Conservation (phyloP, 768 basidiomycete genomes). For the Lactarius sp. region DNA sequence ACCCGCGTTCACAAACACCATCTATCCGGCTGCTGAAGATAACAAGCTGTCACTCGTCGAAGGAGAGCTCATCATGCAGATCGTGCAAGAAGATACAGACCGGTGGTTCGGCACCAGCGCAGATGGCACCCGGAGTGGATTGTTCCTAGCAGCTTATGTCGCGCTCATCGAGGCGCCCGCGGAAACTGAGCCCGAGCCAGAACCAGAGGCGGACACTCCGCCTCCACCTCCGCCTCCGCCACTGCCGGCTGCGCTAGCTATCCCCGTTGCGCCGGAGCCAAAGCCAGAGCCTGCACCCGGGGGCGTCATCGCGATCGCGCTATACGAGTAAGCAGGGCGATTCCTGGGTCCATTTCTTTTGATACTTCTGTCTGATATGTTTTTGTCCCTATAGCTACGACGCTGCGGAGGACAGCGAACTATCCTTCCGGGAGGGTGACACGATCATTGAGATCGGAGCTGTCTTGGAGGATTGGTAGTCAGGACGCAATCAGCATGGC, state of each 20-base stretch:
- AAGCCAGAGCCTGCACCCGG: slow-evolving; percentile 43
- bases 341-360: too few species aligned
- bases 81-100: slow-evolving; percentile 81
- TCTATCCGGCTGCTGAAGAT: slow-evolving; percentile 64
- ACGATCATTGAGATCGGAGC: slow-evolving; percentile 73
- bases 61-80: slow-evolving; percentile 75
- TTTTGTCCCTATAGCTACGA: too few species aligned
- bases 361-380: too few species aligned
- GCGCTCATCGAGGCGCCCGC: slow-evolving; percentile 56
- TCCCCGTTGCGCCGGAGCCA: slow-evolving; percentile 41
- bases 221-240: slow-evolving; percentile 48
- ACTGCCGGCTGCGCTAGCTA: slow-evolving; percentile 39
- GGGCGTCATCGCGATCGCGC: slow-evolving; percentile 56
- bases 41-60: slow-evolving; percentile 80
- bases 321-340: slow-evolving; percentile 57
- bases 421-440: slow-evolving; percentile 81
- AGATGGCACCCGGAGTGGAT: slow-evolving; percentile 65
- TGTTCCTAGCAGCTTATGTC: slow-evolving; percentile 93
- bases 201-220: slow-evolving; percentile 43
- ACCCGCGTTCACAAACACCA: not conserved
- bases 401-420: too few species aligned
- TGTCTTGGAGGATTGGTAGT: slow-evolving; percentile 88
- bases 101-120: slow-evolving; percentile 86
- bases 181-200: slow-evolving; percentile 38
- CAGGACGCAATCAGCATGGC: slow-evolving; percentile 54